These are phyloP conservation scores for Scleromitrula shiraiana DNA, from an alignment of 2,329 filamentous ascomycete species.

Conservation along the genomic window DNA sequence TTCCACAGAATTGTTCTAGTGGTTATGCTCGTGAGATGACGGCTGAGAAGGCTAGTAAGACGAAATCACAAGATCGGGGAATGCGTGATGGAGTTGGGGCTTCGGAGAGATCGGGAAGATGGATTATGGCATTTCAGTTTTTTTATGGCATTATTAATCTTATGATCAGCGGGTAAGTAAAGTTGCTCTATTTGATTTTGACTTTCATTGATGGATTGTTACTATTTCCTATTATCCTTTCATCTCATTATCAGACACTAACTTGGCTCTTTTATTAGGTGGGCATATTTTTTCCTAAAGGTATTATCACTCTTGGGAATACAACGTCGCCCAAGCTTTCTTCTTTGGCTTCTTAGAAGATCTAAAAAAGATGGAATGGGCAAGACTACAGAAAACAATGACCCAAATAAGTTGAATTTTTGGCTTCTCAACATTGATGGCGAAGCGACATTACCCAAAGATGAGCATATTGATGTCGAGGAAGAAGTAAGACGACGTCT, in stretches of 20 bases:
- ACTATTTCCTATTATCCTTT: too few relatives aligned
- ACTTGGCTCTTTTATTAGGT: too few relatives aligned
- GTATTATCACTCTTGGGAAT: conserved; percentile 53
- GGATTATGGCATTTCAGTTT: conserved; percentile 70
- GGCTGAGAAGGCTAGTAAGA: conserved; percentile 44
- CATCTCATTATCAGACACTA: too few relatives aligned
- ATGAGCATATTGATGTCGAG: conserved; percentile 71
- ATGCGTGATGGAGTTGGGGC: conserved; percentile 65
- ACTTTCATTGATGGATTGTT: neutral
- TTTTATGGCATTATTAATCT: conserved; percentile 66
- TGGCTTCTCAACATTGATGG: conserved; percentile 46
- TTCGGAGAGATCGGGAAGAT: conserved; percentile 68
- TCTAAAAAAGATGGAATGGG: conserved; percentile 18
- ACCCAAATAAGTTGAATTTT: conserved; percentile 38
- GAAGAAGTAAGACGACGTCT: conserved; percentile 62
- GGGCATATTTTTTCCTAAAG: conserved; percentile 22
- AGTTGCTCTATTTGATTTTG: neutral
- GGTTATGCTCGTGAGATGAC: conserved; percentile 66
- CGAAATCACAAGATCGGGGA: conserved; percentile 36
- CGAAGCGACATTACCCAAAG: conserved; percentile 46
- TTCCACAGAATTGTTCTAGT: conserved; percentile 38
- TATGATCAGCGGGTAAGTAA: conserved; percentile 37
- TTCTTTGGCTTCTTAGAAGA: conserved; percentile 35
- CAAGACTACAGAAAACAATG: conserved; percentile 15
- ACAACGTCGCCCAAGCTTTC: conserved; percentile 53